Evolutionary conservation across 148 eudicot genomes (phyloP).

Genomic region (Chenopodium album): DNA sequence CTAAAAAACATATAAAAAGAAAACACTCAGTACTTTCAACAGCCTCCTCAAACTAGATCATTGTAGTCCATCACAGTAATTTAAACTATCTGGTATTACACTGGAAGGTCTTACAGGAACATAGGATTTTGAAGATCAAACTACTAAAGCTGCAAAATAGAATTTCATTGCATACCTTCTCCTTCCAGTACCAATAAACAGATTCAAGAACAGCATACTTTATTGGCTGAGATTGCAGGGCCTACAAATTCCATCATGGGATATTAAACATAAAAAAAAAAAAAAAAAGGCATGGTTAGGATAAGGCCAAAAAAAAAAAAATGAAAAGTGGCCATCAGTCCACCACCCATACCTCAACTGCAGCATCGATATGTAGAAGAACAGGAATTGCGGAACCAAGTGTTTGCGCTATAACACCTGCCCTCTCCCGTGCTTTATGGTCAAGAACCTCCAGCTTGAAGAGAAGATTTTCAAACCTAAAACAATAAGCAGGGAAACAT

Average conservation of each 20-base stretch:
- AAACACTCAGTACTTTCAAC: too few species aligned
- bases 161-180: conserved; percentile 56
- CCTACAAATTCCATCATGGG: conserved; percentile 39
- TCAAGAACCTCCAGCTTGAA: conserved; percentile 88
- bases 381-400: conserved; percentile 80
- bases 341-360: conserved; percentile 54
- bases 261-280: conserved; percentile 5
- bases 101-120: too few species aligned
- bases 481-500: conserved; percentile 23
- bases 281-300: not conserved
- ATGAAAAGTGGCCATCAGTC: not conserved
- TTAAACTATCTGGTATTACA: too few species aligned
- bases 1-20: too few species aligned
- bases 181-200: conserved; percentile 82
- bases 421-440: conserved; percentile 90
- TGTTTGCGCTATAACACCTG: conserved; percentile 84
- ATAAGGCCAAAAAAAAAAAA: not conserved
- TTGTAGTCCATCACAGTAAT: too few species aligned
- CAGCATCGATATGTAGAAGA: conserved; percentile 75
- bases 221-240: conserved; percentile 60
- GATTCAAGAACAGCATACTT: conserved; percentile 66
- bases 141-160: not conserved
- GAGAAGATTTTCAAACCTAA: conserved; percentile 69
- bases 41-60: too few species aligned
- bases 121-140: too few species aligned